These are phyloP conservation scores for Ophiosphaerella herpotricha DNA, from an alignment of 2,329 filamentous ascomycete species.

Conservation along the genomic window DNA sequence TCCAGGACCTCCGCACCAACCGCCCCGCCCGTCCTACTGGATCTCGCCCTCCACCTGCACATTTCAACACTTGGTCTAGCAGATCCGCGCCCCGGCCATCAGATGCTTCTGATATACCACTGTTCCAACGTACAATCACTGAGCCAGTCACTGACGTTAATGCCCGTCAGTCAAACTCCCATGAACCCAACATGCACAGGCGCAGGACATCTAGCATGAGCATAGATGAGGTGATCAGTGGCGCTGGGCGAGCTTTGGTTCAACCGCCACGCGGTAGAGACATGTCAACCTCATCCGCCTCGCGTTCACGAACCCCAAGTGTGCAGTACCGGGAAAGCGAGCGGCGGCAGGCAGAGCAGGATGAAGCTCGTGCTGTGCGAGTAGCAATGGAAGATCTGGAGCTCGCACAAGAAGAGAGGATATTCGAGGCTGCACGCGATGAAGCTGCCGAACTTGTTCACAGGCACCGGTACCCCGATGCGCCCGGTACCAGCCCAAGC, in stretches of 20 bases:
- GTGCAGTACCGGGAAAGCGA: constrained; percentile 72
- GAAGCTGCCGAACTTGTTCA: constrained; percentile 81
- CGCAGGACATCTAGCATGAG: constrained; percentile 37
- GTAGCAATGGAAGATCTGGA: constrained; percentile 77
- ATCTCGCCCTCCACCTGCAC: constrained; percentile 66
- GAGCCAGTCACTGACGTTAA: constrained; percentile 29
- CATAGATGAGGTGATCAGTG: constrained; percentile 31
- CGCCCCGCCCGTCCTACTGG: constrained; percentile 71
- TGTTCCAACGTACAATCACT: constrained; percentile 32
- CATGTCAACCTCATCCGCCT: constrained; percentile 41
- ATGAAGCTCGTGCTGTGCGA: constrained; percentile 72
- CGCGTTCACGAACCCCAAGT: constrained; percentile 60
- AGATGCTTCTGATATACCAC: constrained; percentile 31
- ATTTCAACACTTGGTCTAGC: constrained; percentile 47
- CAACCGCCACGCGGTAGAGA: constrained; percentile 50
- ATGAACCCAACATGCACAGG: constrained; percentile 33
- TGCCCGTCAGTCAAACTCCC: constrained; percentile 18
- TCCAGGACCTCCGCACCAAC: constrained; percentile 71
- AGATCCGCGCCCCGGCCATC: constrained; percentile 27
- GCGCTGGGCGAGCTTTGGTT: constrained; percentile 39
- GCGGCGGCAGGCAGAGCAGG: constrained; percentile 79
- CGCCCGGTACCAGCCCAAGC: constrained; percentile 63
- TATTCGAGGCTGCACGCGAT: constrained; percentile 73
- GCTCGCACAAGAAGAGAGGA: constrained; percentile 63
- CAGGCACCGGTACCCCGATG: constrained; percentile 72